Evolutionary conservation across 768 basidiomycete genomes (phyloP).

Genomic region (Termitomyces sp.): DNA sequence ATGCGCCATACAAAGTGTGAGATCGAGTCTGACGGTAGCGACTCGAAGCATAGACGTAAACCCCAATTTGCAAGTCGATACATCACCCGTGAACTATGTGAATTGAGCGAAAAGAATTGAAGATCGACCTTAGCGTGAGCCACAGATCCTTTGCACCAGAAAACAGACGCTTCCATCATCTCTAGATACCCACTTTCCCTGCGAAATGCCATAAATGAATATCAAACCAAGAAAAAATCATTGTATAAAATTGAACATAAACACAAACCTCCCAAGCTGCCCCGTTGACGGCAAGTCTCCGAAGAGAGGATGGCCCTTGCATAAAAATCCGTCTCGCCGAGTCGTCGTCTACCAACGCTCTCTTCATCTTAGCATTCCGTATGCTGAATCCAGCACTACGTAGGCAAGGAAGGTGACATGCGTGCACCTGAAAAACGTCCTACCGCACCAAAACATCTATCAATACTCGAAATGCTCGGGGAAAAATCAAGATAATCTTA

Average conservation of each 20-base stretch:
- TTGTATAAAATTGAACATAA: not conserved
- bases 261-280: conserved; percentile 26
- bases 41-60: not conserved
- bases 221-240: not conserved
- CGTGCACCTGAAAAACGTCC: conserved; percentile 20
- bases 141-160: not conserved
- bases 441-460: conserved; percentile 1
- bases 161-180: conserved; percentile 5
- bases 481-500: conserved; percentile 15
- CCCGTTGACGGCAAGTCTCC: conserved; percentile 26
- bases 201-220: not conserved
- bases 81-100: not conserved
- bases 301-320: conserved; percentile 19
- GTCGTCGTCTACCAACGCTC: conserved; percentile 14
- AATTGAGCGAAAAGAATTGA: not conserved
- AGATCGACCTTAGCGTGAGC: not conserved
- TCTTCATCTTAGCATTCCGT: conserved; percentile 22
- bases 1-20: too few relatives aligned
- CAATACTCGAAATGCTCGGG: not conserved
- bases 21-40: not conserved
- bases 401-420: conserved; percentile 16
- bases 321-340: conserved; percentile 18
- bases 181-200: conserved; percentile 12
- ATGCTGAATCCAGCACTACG: conserved; percentile 28
- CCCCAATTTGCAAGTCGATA: too few relatives aligned